Evolutionary conservation across 345 rosid genomes (phyloP).

Genomic region (Eutrema japonicum): DNA sequence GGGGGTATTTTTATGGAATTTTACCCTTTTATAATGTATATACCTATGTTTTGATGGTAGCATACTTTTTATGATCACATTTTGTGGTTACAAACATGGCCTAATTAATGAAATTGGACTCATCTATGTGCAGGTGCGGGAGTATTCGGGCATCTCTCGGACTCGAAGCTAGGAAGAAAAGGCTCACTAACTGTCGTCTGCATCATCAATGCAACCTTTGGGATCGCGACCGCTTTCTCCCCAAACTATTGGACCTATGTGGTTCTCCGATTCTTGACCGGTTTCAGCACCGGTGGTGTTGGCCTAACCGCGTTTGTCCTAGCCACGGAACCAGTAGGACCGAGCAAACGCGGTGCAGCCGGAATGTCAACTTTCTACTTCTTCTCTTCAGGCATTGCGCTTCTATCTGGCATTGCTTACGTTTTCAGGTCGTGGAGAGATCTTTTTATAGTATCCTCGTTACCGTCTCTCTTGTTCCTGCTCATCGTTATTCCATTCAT

Average conservation of each 20-base stretch:
- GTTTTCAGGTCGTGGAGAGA: conserved; percentile 71
- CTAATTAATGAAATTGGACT: conserved; percentile 12
- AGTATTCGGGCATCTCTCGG: conserved; percentile 88
- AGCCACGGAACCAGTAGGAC: conserved; percentile 87
- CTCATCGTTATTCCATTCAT: conserved; percentile 67
- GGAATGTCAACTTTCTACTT: conserved; percentile 99
- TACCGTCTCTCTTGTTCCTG: conserved; percentile 77
- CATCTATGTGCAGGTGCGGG: conserved; percentile 73
- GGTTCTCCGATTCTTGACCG: conserved; percentile 71
- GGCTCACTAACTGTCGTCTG: conserved; percentile 83
- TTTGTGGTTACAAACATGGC: conserved; percentile 23
- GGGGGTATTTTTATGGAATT: too few relatives aligned
- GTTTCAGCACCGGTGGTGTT: conserved; percentile 93
- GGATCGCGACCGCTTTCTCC: conserved; percentile 72
- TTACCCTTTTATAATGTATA: too few relatives aligned
- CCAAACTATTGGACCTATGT: conserved; percentile 73
- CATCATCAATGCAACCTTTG: conserved; percentile 70
- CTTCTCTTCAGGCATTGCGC: conserved; percentile 76
- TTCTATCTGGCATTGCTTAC: conserved; percentile 73
- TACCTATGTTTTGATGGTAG: neutral
- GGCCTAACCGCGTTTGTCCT: conserved; percentile 87
- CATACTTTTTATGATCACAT: neutral
- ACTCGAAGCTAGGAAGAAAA: conserved; percentile 87
- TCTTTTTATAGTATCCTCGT: conserved; percentile 71
- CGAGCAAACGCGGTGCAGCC: conserved; percentile 76